Percentiles rank a stretch among this genome's conserved stretches.
Evolutionary conservation across 345 rosid species (phyloP).

Genomic region (Populus nigra): DNA sequence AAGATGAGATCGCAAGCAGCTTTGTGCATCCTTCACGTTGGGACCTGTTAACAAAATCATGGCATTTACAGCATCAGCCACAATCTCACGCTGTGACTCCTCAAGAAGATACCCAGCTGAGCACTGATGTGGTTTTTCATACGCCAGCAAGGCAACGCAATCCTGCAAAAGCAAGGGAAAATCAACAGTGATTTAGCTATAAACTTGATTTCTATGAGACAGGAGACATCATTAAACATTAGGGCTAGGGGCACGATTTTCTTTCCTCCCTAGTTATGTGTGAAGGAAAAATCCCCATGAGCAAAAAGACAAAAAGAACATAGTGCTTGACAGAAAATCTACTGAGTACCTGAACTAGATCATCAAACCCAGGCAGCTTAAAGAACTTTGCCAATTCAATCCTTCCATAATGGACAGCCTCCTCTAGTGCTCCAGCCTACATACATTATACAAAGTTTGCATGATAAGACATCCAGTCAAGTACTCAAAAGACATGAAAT

Average conservation of each 20-base stretch:
- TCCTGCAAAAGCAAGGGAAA: conserved; percentile 45
- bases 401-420: conserved; percentile 79
- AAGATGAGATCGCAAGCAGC: conserved; percentile 59
- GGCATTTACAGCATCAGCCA: conserved; percentile 83
- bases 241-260: neutral
- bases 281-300: neutral
- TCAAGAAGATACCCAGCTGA: conserved; percentile 66
- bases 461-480: neutral
- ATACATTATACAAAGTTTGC: neutral
- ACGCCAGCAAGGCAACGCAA: conserved; percentile 79
- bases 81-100: conserved; percentile 77
- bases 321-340: neutral
- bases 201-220: neutral
- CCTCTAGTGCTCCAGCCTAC: conserved; percentile 76
- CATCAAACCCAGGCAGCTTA: conserved; percentile 45
- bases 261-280: neutral
- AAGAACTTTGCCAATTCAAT: conserved; percentile 65
- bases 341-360: conserved; percentile 62
- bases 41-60: conserved; percentile 74
- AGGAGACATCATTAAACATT: neutral
- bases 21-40: conserved; percentile 43
- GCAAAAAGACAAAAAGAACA: neutral
- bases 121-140: conserved; percentile 65
- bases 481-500: neutral
- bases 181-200: neutral